A percentile compares a stretch with the other conserved stretches of the same genome.
These are phyloP conservation scores for Chlamydomonas schloesseri DNA, from an alignment of 139 green algal genomes.

Conservation along the genomic window DNA sequence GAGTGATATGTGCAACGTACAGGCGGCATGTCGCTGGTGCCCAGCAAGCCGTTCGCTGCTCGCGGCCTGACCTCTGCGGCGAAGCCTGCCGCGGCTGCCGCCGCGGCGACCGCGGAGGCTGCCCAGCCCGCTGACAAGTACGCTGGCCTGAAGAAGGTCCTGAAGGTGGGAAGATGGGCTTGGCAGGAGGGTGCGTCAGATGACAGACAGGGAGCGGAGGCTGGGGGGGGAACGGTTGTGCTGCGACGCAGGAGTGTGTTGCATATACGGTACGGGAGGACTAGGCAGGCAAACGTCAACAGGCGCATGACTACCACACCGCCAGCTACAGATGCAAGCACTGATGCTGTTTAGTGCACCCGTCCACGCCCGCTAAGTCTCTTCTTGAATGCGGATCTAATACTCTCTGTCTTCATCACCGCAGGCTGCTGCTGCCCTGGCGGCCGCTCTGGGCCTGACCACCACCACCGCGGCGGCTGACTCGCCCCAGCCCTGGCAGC, in stretches of 20 bases:
- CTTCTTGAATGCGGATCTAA: too few relatives aligned
- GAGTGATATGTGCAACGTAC: not conserved
- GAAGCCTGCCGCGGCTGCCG: not conserved
- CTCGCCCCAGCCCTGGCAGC: conserved; percentile 47
- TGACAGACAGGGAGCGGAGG: too few relatives aligned
- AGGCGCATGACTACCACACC: too few relatives aligned
- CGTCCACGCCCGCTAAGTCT: too few relatives aligned
- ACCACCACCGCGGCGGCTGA: conserved; percentile 40
- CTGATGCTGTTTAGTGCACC: too few relatives aligned
- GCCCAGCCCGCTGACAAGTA: conserved; percentile 37
- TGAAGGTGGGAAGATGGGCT: not conserved
- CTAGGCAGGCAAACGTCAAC: too few relatives aligned
- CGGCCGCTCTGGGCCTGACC: conserved; percentile 44
- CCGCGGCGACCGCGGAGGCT: conserved; percentile 14
- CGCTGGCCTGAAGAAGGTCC: conserved; percentile 37
- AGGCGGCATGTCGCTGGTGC: conserved; percentile 34
- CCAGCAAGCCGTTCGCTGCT: conserved; percentile 21
- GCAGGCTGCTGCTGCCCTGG: conserved; percentile 51
- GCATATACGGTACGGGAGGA: too few relatives aligned
- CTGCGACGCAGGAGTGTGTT: too few relatives aligned
- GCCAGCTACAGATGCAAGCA: too few relatives aligned
- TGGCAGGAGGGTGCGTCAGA: too few relatives aligned
- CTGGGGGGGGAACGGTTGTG: too few relatives aligned
- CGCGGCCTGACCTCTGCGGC: conserved; percentile 34
- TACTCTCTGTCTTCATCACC: too few relatives aligned